Percentiles rank a stretch among this genome's conserved stretches.
Conservation (phyloP, 2,329 filamentous ascomycete genomes). For the Kalmusia sp. region DNA sequence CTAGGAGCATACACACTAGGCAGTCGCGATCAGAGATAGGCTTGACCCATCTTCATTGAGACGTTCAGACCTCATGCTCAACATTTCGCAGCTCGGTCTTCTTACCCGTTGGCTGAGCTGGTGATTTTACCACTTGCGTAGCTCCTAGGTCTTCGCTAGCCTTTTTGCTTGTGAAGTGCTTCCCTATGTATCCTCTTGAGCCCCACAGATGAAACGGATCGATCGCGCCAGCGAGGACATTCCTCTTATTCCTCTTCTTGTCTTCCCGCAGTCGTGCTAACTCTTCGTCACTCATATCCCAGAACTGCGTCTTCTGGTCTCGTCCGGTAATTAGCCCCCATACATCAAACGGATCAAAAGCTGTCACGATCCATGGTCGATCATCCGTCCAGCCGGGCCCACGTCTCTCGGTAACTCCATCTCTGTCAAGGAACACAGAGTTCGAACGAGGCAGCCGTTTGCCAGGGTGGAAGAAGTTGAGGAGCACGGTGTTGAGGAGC, state of each 20-base stretch:
- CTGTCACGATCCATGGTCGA: slow-evolving; percentile 51
- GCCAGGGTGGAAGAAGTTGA: slow-evolving; percentile 62
- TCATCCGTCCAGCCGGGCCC: slow-evolving; percentile 59
- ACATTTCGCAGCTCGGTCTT: too few species aligned
- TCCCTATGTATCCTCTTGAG: slow-evolving; percentile 35
- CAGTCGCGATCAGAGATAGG: too few species aligned
- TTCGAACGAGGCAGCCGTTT: slow-evolving; percentile 57
- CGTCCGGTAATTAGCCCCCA: slow-evolving; percentile 38
- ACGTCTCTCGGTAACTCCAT: slow-evolving; percentile 60
- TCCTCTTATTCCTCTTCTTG: slow-evolving; percentile 34
- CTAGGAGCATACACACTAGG: too few species aligned
- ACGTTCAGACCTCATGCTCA: too few species aligned
- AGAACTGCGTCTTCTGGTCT: slow-evolving; percentile 46
- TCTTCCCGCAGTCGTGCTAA: slow-evolving; percentile 33
- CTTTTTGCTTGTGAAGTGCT: slow-evolving; percentile 23
- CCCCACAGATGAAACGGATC: slow-evolving; percentile 43
- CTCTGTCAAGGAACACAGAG: slow-evolving; percentile 58
- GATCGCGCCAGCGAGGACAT: slow-evolving; percentile 23
- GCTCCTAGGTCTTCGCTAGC: neutral
- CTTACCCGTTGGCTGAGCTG: neutral
- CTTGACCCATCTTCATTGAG: too few species aligned
- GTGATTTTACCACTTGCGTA: neutral
- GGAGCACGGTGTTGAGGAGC: slow-evolving; percentile 57
- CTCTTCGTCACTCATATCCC: slow-evolving; percentile 45
- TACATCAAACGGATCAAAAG: slow-evolving; percentile 47